Evolutionary conservation across 164 flowering plant genomes (phyloP).

Genomic region (Nelumbo lutea): DNA sequence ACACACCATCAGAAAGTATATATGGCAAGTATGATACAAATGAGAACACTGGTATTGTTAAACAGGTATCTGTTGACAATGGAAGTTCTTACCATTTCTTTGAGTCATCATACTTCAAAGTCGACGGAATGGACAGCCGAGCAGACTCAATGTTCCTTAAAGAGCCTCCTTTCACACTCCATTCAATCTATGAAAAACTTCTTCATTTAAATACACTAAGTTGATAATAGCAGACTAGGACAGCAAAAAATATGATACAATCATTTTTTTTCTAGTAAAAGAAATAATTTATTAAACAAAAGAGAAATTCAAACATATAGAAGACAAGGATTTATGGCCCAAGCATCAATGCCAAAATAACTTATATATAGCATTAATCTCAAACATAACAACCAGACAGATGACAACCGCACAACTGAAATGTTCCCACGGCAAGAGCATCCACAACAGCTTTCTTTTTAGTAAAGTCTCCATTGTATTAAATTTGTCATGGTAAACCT

Average conservation of each 20-base stretch:
- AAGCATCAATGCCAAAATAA: no score
- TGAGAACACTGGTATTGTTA: background rate
- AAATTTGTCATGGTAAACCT: no score
- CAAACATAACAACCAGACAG: no score
- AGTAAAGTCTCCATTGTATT: no score
- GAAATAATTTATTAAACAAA: no score
- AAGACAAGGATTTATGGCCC: no score
- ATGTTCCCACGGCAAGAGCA: no score
- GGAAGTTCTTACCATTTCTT: conserved; percentile 63
- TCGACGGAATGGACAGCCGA: conserved; percentile 82
- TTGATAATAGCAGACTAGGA: background rate
- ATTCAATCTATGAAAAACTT: conserved; percentile 58
- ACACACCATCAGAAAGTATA: background rate
- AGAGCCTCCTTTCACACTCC: conserved; percentile 93
- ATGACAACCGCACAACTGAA: no score
- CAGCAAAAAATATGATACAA: background rate
- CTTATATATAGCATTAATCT: no score
- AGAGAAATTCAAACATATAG: no score
- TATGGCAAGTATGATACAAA: background rate
- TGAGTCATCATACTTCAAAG: conserved; percentile 73
- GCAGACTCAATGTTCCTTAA: conserved; percentile 90
- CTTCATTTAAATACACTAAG: background rate
- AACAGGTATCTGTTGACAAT: background rate
- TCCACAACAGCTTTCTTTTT: no score
- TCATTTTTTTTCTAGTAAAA: no score